Conservation (phyloP, 2,329 filamentous ascomycete genomes). For the Pseudopyricularia cyperi region DNA sequence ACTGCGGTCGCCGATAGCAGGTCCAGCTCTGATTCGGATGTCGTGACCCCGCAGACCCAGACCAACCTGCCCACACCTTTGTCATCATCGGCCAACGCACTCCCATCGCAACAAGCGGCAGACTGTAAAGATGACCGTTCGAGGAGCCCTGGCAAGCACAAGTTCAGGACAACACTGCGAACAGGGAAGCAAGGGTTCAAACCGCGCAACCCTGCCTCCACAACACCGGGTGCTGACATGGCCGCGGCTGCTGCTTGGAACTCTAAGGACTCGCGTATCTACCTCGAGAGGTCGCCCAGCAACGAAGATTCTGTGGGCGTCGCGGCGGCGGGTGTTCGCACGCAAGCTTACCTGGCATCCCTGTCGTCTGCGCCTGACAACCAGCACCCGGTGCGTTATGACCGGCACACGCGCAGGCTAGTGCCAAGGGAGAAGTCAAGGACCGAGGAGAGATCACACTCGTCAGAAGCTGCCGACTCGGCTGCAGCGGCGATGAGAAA, state of each 20-base stretch:
- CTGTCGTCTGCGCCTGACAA: neutral
- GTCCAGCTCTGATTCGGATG: neutral
- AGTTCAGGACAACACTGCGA: constrained; percentile 48
- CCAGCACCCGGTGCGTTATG: neutral
- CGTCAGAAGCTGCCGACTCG: neutral
- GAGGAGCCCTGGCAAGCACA: constrained; percentile 47
- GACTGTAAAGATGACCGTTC: constrained; percentile 18
- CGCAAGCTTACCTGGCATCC: neutral
- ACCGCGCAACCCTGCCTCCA: neutral
- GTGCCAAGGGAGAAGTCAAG: constrained; percentile 1
- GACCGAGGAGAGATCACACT: neutral
- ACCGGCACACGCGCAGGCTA: constrained; percentile 7
- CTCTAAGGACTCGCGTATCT: constrained; percentile 17
- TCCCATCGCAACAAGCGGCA: neutral
- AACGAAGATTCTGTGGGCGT: neutral
- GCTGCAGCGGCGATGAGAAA: constrained; percentile 1
- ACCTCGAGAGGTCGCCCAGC: neutral
- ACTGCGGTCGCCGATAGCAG: neutral
- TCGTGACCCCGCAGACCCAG: neutral
- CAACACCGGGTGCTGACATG: constrained; percentile 38
- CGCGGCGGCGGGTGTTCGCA: neutral
- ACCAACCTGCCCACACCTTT: neutral
- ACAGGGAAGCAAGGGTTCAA: constrained; percentile 24
- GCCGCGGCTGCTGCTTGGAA: constrained; percentile 53
- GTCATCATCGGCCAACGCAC: neutral